Base-by-base conservation (phyloP, 495 filamentous ascomycete species). In the Melanomma pulvis-pyrius region DNA sequence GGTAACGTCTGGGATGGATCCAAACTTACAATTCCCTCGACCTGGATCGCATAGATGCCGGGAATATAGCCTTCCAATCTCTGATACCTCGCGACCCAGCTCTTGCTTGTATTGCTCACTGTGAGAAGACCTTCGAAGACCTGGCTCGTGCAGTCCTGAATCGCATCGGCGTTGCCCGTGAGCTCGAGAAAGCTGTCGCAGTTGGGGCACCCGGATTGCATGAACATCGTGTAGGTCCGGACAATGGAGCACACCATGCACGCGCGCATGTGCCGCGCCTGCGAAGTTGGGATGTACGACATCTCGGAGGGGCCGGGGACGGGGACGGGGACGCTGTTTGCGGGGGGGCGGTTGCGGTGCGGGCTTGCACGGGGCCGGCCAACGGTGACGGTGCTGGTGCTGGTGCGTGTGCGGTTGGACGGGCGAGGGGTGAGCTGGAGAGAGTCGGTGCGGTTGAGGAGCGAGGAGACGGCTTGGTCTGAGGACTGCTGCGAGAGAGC, bases 181-280 rank as follows among this genome's bases (percentile, higher is more conserved):
- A 97, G 88, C 73, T 90, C 84, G 50, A 98, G 87, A 79, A 94
- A 90, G 50, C 87, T 86, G 73, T 97, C 92, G 82, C 94, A 98
- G 80, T 98, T 98, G 39, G 94, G 94, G 72, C 94, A 98, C 68
- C 94, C 94, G 29, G 49, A 22, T 32, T 29, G 41, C 44, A 60
- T 61, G 67, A 71, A 73, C 49, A 53, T 57, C 29, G 32, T 2
- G 22, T 58, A 59, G 54, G 63, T 69, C 80, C 93, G 91, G 59
- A 98, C 90, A 71, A 97, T 88, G 7, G 90, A 90, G 84, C 94
- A 98, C 64, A 97, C 91, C 94, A 98, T 97, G 82, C 94, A 98
- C 62, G 94, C 94, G 71, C 94, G 92, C 48, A 96, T 84, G 69
- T 90, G 86, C 77, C 92, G 90, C 52, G 72, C 60, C 30, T 68